Base-by-base conservation (phyloP, 1,139 yeast genomes). In the Blastobotrys ciferrii region DNA sequence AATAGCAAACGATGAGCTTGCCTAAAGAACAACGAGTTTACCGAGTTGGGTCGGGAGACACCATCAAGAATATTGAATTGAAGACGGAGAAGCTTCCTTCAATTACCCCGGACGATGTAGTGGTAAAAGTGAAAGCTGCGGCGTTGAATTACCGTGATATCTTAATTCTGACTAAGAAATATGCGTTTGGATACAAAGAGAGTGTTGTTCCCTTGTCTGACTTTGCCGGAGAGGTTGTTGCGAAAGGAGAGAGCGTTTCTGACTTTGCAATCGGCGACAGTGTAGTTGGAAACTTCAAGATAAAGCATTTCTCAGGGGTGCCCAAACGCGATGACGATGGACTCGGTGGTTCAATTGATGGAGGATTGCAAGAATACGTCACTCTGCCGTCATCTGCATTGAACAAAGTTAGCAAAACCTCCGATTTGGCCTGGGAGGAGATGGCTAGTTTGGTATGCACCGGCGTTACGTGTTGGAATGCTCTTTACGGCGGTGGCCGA, bases 131-230 rank as follows among this genome's bases (percentile, higher is more conserved):
- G 19, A 52, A 53, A 38, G 54, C 59, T 3, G 57, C 53, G 6
- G 47, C 59, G 9, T 48, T 57, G 38, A 57, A 57, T 31, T 56
- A 48, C 41, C 47, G 60, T 28, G 60, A 57, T 43, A 7, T 56
- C 32, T 50, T 53, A 46, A 52, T 56, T 32, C 39, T 48, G 20
- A 43, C 32, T 19, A 48, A 47, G 14, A n/a, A 17, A 15, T 56
- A 56, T 39, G 54, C 53, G 9, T 35, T 51, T 33, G 46, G 44
- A 3, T 33, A 32, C 9, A 37, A 35, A 19, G 48, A 53, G 4
- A 33, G 41, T 6, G 55, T 51, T 3, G 47, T 53, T 11, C 57
- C 57, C 13, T 46, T 55, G 39, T 53, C 56, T 2, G 58, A 53
- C 32, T 40, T 52, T 40, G 35, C 54, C 37, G 58, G 58, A 3